Percentiles rank a stretch among this genome's conserved stretches.
These are phyloP conservation scores for Jaltomata sinuosa DNA, from an alignment of 257 asterid genomes.

Conservation along the genomic window DNA sequence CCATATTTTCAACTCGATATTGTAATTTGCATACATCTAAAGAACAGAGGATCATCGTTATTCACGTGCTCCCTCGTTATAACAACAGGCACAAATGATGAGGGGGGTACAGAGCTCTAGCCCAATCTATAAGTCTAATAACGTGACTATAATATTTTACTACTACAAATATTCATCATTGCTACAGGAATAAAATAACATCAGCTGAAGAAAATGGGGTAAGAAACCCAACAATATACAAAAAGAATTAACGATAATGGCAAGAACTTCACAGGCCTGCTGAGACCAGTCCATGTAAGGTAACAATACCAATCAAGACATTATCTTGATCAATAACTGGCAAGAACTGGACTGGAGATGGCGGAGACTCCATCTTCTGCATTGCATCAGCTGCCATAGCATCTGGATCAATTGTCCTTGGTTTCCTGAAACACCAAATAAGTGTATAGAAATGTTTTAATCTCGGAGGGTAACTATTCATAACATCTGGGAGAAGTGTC, in stretches of 20 bases:
- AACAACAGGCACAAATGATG: not conserved
- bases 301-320: slow-evolving; percentile 71
- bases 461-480: not conserved
- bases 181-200: not conserved
- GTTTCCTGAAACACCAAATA: slow-evolving; percentile 44
- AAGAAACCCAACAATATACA: slow-evolving; percentile 1
- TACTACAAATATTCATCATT: not conserved
- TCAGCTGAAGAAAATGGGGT: not conserved
- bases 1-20: not conserved
- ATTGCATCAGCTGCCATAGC: slow-evolving; percentile 94
- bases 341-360: slow-evolving; percentile 93
- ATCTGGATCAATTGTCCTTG: slow-evolving; percentile 72
- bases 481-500: not conserved
- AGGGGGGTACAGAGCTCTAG: not conserved
- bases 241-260: not conserved
- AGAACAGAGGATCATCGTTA: not conserved
- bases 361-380: slow-evolving; percentile 95
- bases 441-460: not conserved
- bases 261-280: slow-evolving; percentile 22
- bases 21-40: not conserved
- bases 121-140: not conserved
- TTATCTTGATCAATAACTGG: slow-evolving; percentile 60
- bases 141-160: not conserved
- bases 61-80: not conserved
- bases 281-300: slow-evolving; percentile 67